Conservation (phyloP, 805 yeast species). For the Yamadazyma ubonensis region DNA sequence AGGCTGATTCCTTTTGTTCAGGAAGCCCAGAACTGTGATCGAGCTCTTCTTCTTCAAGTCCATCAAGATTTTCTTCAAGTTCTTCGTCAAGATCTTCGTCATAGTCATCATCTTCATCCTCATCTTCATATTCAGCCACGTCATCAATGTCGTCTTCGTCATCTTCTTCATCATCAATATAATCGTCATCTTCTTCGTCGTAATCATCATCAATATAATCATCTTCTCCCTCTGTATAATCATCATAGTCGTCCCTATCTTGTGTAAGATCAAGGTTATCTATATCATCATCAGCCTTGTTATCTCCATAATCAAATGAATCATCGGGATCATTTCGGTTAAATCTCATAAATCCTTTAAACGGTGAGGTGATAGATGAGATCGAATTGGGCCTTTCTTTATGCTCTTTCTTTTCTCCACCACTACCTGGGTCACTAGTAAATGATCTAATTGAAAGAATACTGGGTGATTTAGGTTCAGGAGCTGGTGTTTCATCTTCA, state of each 20-base stretch:
- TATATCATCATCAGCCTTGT: slow-evolving; percentile 24
- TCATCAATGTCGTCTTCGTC: slow-evolving; percentile 12
- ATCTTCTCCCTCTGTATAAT: slow-evolving; percentile 17
- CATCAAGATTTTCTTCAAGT: slow-evolving; percentile 4
- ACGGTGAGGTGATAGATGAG: slow-evolving; percentile 39
- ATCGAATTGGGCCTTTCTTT: slow-evolving; percentile 33
- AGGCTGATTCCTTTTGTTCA: background rate
- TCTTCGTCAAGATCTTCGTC: slow-evolving; percentile 9
- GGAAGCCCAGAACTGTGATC: slow-evolving; percentile 10
- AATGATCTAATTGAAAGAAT: slow-evolving; percentile 17
- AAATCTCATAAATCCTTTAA: slow-evolving; percentile 41
- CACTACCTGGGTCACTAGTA: slow-evolving; percentile 13
- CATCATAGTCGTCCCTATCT: slow-evolving; percentile 11
- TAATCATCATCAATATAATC: slow-evolving; percentile 15
- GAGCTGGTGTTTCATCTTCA: slow-evolving; percentile 17
- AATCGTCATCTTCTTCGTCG: slow-evolving; percentile 13
- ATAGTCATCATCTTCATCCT: slow-evolving; percentile 11
- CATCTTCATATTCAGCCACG: slow-evolving; percentile 7
- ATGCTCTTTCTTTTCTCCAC: slow-evolving; percentile 11
- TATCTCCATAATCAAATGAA: slow-evolving; percentile 27
- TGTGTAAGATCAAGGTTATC: slow-evolving; percentile 14
- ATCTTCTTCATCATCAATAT: slow-evolving; percentile 5
- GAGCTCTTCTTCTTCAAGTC: slow-evolving; percentile 9
- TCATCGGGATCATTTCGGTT: slow-evolving; percentile 27
- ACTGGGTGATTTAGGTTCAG: slow-evolving; percentile 20